Evolutionary conservation across 2,329 filamentous ascomycete species (phyloP), one percentile per base, ranked within the genome.

Genomic region (Sclerotinia subarctica): DNA sequence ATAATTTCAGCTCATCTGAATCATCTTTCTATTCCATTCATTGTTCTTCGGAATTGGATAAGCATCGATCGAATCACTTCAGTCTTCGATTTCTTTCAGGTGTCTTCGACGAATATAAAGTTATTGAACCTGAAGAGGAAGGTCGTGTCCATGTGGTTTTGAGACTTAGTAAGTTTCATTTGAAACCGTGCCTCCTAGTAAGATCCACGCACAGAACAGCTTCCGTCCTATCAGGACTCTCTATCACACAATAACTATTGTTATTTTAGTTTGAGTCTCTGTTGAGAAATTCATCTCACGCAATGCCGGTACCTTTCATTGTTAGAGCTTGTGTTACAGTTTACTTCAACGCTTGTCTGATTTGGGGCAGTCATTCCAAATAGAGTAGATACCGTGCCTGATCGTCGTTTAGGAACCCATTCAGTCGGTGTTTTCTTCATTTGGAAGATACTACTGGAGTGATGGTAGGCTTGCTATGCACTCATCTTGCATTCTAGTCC

Each of bases 381-480:
- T 64, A 29, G 62, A 32, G 57, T 60, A 56, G 64, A 38, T 51
- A 47, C 51, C 24, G 54, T 47, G 65, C 67, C 67, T 70, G 70
- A 68, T 69, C 64, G 52, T 64, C 63, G 65, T 71, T 71, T 70
- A 49, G 66, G 29, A 44, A 53, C 21, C 56, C 53, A 65, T 29
- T 10, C 46, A 53, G 51, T 68, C 24, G 46, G 47, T 13, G 17
- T 35, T 53, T 60, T 44, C 32, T 47, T 51, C 24, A 38, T 35
- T 51, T 46, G 24, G 4, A 65, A 32, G 32, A 62, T 44, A 52
- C 26, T 64, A 26, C 51, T 66, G 62, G 52, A 67, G 42, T 52
- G 65, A 59, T 57, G 44, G 26, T 21, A 42, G 24, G n/a, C 47
- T 44, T 58, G 38, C 32, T 32, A 49, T 58, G 52, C 32, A 35